These are phyloP conservation scores for Pythium apleroticum DNA, from an alignment of 352 stramenopile species.

Conservation along the genomic window DNA sequence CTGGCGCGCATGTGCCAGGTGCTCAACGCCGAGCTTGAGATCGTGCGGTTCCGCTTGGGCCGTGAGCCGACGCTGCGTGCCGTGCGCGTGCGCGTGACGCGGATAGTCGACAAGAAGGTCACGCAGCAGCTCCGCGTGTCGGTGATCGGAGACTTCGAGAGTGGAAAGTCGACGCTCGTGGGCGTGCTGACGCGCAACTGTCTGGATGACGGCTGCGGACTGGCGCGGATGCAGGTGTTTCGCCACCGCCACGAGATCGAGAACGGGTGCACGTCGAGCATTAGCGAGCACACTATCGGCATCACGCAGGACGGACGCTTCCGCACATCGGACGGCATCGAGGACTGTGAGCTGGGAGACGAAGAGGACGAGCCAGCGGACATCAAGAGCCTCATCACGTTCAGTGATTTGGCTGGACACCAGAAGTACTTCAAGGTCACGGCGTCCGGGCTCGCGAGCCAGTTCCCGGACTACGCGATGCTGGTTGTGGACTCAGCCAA, in stretches of 20 bases:
- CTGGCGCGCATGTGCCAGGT: constrained; percentile 76
- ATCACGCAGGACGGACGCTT: constrained; percentile 66
- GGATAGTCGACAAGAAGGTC: constrained; percentile 48
- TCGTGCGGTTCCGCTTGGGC: constrained; percentile 58
- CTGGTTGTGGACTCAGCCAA: constrained; percentile 69
- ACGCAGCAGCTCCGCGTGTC: constrained; percentile 77
- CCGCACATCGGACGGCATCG: constrained; percentile 45
- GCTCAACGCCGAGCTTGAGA: constrained; percentile 60
- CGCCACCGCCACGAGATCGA: constrained; percentile 89
- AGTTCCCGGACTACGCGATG: constrained; percentile 88
- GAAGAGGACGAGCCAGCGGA: constrained; percentile 36
- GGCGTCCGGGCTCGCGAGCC: constrained; percentile 72
- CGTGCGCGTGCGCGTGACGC: constrained; percentile 45
- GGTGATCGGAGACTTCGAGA: constrained; percentile 84
- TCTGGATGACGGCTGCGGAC: constrained; percentile 81
- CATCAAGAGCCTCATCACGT: constrained; percentile 45
- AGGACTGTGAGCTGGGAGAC: constrained; percentile 50
- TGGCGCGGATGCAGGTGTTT: constrained; percentile 90
- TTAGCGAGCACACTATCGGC: constrained; percentile 86
- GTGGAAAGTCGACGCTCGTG: constrained; percentile 89
- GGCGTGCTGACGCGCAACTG: constrained; percentile 85
- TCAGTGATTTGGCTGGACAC: constrained; percentile 81
- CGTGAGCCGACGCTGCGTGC: constrained; percentile 37
- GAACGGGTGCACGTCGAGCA: constrained; percentile 86
- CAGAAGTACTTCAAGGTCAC: constrained; percentile 91